These are phyloP conservation scores for Aspergillus sp. DNA, from an alignment of 2,329 filamentous ascomycete genomes.

Conservation along the genomic window DNA sequence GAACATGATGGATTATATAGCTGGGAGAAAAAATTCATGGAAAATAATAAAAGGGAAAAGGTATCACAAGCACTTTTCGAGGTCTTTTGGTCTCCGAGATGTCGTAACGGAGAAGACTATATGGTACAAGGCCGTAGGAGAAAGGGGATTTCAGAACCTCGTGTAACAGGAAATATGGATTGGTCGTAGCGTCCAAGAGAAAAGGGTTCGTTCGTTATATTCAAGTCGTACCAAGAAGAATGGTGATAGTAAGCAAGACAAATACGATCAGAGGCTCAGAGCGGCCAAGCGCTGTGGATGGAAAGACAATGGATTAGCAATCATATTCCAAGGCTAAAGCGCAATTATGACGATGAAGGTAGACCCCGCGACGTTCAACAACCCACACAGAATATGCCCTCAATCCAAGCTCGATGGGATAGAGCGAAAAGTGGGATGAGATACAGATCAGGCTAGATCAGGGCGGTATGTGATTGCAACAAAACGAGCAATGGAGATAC, in stretches of 20 bases:
- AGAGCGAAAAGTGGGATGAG: background rate
- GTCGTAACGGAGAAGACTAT: slow-evolving; percentile 24
- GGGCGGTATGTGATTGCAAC: background rate
- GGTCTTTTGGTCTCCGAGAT: slow-evolving; percentile 18
- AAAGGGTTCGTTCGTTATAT: background rate
- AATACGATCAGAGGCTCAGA: background rate
- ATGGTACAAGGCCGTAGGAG: slow-evolving; percentile 13
- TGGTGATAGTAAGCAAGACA: background rate
- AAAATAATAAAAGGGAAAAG: slow-evolving; percentile 13
- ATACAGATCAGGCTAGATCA: background rate
- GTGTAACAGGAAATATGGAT: background rate
- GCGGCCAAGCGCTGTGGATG: background rate
- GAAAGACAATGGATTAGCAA: background rate
- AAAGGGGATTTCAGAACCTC: background rate
- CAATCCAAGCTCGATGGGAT: background rate
- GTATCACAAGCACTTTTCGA: slow-evolving; percentile 15
- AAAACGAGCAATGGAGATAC: background rate
- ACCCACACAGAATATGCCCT: too few relatives aligned
- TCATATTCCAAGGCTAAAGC: background rate
- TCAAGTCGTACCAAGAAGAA: background rate
- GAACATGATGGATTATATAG: slow-evolving; percentile 72
- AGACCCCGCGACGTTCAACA: background rate
- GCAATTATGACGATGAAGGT: background rate
- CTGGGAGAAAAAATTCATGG: slow-evolving; percentile 31
- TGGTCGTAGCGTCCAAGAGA: background rate